A percentile compares a stretch with the other conserved stretches of the same genome.
phyloP scores from a whole-genome alignment of 495 filamentous ascomycete species.

The Lepidopterella palustris region DNA sequence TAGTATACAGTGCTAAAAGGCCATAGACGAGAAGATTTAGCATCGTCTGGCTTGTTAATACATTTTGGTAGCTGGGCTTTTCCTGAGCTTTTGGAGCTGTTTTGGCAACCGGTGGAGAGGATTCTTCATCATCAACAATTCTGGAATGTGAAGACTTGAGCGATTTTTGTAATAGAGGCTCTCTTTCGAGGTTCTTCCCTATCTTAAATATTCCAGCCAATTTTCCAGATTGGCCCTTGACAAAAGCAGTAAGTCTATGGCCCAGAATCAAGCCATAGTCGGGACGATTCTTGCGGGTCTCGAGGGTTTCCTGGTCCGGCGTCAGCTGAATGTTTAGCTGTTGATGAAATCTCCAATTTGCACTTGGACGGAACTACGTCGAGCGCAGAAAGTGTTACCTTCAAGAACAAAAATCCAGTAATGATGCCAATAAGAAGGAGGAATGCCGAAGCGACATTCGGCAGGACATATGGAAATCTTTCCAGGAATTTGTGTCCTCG shows the following conservation, averaged over 20 bases:
- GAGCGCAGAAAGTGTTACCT: constrained; percentile 25
- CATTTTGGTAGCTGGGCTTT: constrained; percentile 52
- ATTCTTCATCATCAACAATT: constrained; percentile 37
- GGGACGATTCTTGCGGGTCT: constrained; percentile 51
- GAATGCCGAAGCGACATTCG: constrained; percentile 65
- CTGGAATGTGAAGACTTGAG: background rate
- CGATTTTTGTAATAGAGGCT: constrained; percentile 29
- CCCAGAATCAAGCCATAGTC: constrained; percentile 70
- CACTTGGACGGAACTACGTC: too few species aligned
- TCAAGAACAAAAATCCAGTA: constrained; percentile 65
- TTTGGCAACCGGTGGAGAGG: background rate
- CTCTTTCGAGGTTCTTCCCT: constrained; percentile 18
- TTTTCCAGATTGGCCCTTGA: constrained; percentile 21
- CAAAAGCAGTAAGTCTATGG: constrained; percentile 33
- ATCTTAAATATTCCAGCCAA: constrained; percentile 10
- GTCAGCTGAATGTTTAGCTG: background rate
- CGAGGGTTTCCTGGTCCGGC: constrained; percentile 56
- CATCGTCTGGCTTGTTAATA: constrained; percentile 67
- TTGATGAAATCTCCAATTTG: too few species aligned
- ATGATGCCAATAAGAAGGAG: constrained; percentile 69
- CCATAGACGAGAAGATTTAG: constrained; percentile 72
- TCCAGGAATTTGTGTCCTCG: constrained; percentile 59
- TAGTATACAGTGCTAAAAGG: constrained; percentile 65
- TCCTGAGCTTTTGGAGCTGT: background rate
- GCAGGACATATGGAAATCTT: constrained; percentile 71